phyloP scores from a whole-genome alignment of 2,329 filamentous ascomycete genomes.

The Colletotrichum sidae region DNA sequence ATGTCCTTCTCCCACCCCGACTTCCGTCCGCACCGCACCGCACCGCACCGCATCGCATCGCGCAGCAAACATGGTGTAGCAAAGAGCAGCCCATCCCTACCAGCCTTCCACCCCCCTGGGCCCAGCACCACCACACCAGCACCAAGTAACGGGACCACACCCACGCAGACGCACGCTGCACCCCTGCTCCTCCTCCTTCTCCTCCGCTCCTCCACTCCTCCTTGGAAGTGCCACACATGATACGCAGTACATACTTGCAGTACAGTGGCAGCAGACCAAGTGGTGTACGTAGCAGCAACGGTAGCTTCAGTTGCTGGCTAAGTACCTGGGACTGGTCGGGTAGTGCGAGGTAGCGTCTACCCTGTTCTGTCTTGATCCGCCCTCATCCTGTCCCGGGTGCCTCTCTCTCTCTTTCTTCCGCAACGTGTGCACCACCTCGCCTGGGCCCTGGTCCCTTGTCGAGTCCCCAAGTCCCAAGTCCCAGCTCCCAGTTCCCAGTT shows the following conservation, averaged over 20 bases:
- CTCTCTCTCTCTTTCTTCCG: neutral
- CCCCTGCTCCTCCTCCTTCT: slow-evolving; percentile 8
- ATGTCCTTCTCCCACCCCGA: slow-evolving; percentile 1
- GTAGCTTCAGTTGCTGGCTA: too few relatives aligned
- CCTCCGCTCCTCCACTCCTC: neutral
- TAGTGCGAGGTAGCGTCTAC: neutral
- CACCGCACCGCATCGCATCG: slow-evolving; percentile 14
- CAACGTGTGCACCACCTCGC: too few relatives aligned
- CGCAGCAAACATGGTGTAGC: neutral
- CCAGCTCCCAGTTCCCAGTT: neutral
- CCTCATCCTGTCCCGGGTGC: slow-evolving; percentile 20
- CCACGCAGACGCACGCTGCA: slow-evolving; percentile 4
- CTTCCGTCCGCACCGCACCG: neutral
- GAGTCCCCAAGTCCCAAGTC: too few relatives aligned
- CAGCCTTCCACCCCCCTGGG: slow-evolving; percentile 19
- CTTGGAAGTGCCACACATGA: too few relatives aligned
- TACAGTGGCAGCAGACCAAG: too few relatives aligned
- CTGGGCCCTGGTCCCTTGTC: too few relatives aligned
- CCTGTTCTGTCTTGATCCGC: neutral
- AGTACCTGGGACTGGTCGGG: too few relatives aligned
- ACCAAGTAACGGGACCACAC: slow-evolving; percentile 17
- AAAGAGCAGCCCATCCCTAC: slow-evolving; percentile 10
- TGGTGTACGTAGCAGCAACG: too few relatives aligned
- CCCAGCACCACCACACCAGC: slow-evolving; percentile 12
- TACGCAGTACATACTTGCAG: too few relatives aligned